Evolutionary conservation across 2,329 filamentous ascomycete species (phyloP).

Genomic region (Zarea fungicola): DNA sequence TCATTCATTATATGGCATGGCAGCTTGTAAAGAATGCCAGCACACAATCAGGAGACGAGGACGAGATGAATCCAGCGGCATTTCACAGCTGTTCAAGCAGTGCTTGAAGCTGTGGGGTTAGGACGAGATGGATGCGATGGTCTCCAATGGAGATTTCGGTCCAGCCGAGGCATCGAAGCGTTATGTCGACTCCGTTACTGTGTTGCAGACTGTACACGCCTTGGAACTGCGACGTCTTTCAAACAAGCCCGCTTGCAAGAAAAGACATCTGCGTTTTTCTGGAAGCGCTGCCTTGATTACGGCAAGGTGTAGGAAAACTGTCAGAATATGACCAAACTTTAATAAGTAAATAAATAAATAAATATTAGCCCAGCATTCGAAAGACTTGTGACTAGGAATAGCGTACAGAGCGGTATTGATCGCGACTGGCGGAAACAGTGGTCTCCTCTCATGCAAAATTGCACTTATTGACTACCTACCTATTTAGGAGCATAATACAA

Average conservation of each 20-base stretch:
- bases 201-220: background rate
- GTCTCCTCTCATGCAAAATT: too few species aligned
- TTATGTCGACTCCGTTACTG: slow-evolving; percentile 1
- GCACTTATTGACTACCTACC: too few species aligned
- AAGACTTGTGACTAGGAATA: background rate
- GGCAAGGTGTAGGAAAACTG: background rate
- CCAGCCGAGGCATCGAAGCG: background rate
- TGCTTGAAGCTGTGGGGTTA: too few species aligned
- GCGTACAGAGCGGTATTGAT: too few species aligned
- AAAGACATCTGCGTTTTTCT: background rate
- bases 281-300: background rate
- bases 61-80: too few species aligned
- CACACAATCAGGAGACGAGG: too few species aligned
- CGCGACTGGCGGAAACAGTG: too few species aligned
- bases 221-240: background rate
- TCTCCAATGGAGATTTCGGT: background rate
- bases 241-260: background rate
- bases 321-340: background rate
- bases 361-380: background rate
- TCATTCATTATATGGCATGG: too few species aligned
- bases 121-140: too few species aligned
- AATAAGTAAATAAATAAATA: background rate
- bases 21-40: too few species aligned
- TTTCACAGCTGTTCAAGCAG: too few species aligned
- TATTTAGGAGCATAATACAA: too few species aligned